Evolutionary conservation across 257 asterid genomes (phyloP).

Genomic region (Solanum chilense): DNA sequence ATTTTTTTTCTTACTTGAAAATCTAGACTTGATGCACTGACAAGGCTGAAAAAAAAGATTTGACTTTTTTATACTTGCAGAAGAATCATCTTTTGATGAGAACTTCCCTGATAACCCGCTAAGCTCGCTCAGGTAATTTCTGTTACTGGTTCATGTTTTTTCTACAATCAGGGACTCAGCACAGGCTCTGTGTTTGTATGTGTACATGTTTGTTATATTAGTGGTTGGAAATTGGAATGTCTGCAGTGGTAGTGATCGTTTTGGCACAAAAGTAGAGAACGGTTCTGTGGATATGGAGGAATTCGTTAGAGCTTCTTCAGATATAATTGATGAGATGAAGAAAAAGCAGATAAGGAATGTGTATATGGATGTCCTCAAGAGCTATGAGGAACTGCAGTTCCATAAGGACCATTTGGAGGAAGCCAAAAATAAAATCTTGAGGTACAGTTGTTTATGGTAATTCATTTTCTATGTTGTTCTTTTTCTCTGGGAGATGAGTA

Average conservation of each 20-base stretch:
- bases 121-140: constrained; percentile 20
- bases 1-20: neutral
- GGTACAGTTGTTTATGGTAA: constrained; percentile 22
- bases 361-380: constrained; percentile 29
- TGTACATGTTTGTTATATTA: neutral
- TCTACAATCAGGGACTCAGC: neutral
- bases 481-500: too few species aligned
- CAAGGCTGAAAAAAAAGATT: neutral
- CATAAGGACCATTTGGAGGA: constrained; percentile 25
- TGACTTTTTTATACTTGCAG: constrained; percentile 17
- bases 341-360: constrained; percentile 30
- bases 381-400: constrained; percentile 26
- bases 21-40: neutral
- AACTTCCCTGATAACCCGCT: constrained; percentile 8
- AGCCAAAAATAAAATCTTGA: constrained; percentile 39
- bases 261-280: constrained; percentile 13
- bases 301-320: constrained; percentile 6
- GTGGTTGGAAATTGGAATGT: neutral
- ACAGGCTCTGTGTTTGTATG: neutral
- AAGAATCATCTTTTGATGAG: constrained; percentile 15
- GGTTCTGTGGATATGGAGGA: constrained; percentile 6
- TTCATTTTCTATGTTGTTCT: neutral
- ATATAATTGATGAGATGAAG: constrained; percentile 10
- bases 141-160: neutral
- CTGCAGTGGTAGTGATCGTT: constrained; percentile 12